Percentiles rank a stretch among this genome's conserved stretches.
Evolutionary conservation across 2,329 filamentous ascomycete genomes (phyloP).

Genomic region (Dothideomycetes sp.): DNA sequence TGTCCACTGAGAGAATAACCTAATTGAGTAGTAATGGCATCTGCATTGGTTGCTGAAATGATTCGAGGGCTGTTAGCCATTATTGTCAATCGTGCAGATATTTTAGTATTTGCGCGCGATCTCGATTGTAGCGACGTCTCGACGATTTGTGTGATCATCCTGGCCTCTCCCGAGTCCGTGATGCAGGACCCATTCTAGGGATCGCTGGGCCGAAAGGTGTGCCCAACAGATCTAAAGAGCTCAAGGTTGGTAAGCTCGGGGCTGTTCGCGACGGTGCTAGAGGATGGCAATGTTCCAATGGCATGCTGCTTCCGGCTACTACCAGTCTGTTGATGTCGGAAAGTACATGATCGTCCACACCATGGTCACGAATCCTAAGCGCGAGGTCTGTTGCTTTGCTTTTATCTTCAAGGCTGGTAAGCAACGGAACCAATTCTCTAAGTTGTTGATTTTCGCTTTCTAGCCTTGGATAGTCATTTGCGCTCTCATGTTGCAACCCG

Average conservation of each 20-base stretch:
- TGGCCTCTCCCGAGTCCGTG: no score
- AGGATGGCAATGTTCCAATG: background rate
- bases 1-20: no score
- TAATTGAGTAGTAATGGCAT: no score
- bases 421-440: background rate
- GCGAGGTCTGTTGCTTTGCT: background rate
- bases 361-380: constrained; percentile 1
- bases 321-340: constrained; percentile 1
- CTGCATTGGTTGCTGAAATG: no score
- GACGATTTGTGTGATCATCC: no score
- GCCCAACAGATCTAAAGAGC: background rate
- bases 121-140: no score
- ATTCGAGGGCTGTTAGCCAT: no score
- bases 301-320: background rate
- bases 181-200: no score
- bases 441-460: constrained; percentile 2
- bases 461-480: background rate
- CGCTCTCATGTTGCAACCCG: background rate
- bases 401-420: constrained; percentile 1
- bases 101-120: no score
- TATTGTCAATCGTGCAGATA: no score
- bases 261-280: background rate
- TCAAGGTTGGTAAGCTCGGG: background rate
- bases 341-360: background rate
- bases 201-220: background rate